Evolutionary conservation across 306 rosid species (phyloP).

Genomic region (Cucurbita pepo): DNA sequence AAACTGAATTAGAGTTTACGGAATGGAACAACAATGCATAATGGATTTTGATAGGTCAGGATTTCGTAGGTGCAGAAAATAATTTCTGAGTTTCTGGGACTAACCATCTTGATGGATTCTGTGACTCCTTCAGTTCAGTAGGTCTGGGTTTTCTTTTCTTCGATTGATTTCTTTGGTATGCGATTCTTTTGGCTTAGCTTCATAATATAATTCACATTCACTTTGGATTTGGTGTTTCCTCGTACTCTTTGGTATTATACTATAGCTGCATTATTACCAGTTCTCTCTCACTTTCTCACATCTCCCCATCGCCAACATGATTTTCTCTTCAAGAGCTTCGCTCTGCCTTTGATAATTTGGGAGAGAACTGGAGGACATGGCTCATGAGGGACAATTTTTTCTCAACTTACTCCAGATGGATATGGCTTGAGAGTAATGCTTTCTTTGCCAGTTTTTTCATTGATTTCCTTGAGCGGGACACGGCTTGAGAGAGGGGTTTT

Average conservation of each 20-base stretch:
- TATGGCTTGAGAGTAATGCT: background rate
- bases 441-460: background rate
- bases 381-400: background rate
- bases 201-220: background rate
- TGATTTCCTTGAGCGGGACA: background rate
- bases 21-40: conserved; percentile 28
- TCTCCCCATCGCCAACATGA: background rate
- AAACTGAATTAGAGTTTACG: conserved; percentile 36
- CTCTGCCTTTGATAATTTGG: background rate
- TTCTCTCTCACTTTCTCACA: background rate
- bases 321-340: background rate
- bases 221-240: background rate
- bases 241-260: background rate
- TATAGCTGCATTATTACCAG: background rate
- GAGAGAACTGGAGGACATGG: background rate
- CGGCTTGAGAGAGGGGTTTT: background rate
- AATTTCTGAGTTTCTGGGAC: conserved; percentile 27
- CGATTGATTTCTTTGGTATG: conserved; percentile 9
- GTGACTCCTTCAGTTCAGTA: conserved; percentile 4
- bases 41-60: conserved; percentile 35
- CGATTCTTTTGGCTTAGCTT: background rate
- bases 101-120: conserved; percentile 18
- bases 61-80: conserved; percentile 22
- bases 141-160: conserved; percentile 14
- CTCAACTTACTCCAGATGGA: background rate